These are phyloP conservation scores for Trichothecium sympodiale DNA, from an alignment of 2,329 filamentous ascomycete species.

Conservation along the genomic window DNA sequence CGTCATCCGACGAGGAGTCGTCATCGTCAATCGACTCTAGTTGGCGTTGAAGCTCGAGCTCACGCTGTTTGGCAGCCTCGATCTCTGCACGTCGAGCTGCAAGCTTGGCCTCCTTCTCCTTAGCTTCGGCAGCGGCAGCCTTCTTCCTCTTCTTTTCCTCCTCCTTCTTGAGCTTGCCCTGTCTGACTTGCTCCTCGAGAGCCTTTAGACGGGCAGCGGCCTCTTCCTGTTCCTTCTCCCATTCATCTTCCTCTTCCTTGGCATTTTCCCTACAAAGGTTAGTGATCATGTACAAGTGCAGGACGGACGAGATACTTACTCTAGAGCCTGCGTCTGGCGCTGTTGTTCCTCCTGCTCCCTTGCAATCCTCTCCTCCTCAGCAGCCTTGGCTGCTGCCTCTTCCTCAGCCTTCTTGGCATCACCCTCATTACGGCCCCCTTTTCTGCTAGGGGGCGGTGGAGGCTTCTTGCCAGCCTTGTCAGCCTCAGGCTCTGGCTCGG, in stretches of 20 bases:
- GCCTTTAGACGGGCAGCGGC: slow-evolving; percentile 75
- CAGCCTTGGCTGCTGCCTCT: slow-evolving; percentile 40
- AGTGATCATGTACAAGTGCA: slow-evolving; percentile 10
- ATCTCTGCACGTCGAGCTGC: slow-evolving; percentile 83
- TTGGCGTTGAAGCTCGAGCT: slow-evolving; percentile 80
- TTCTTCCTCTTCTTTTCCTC: slow-evolving; percentile 86
- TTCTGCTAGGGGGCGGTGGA: slow-evolving; percentile 71
- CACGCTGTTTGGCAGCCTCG: slow-evolving; percentile 79
- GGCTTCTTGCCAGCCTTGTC: slow-evolving; percentile 46
- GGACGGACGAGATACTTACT: slow-evolving; percentile 51
- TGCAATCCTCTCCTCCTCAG: slow-evolving; percentile 51
- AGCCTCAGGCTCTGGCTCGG: slow-evolving; percentile 27
- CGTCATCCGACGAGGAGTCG: slow-evolving; percentile 67
- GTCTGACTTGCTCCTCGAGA: slow-evolving; percentile 85
- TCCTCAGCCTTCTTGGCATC: slow-evolving; percentile 4
- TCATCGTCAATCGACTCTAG: slow-evolving; percentile 67
- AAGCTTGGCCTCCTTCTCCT: slow-evolving; percentile 77
- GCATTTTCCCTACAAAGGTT: slow-evolving; percentile 54
- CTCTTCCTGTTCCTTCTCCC: slow-evolving; percentile 68
- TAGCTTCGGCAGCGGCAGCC: slow-evolving; percentile 73
- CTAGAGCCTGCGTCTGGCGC: slow-evolving; percentile 60
- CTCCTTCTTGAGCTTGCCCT: slow-evolving; percentile 89
- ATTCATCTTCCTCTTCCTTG: slow-evolving; percentile 65
- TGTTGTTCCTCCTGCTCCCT: slow-evolving; percentile 69
- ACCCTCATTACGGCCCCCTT: slow-evolving; percentile 39